A percentile compares a stretch with the other conserved stretches of the same genome.
phyloP scores from a whole-genome alignment of 1,139 yeast genomes.

The Pichia sp. region DNA sequence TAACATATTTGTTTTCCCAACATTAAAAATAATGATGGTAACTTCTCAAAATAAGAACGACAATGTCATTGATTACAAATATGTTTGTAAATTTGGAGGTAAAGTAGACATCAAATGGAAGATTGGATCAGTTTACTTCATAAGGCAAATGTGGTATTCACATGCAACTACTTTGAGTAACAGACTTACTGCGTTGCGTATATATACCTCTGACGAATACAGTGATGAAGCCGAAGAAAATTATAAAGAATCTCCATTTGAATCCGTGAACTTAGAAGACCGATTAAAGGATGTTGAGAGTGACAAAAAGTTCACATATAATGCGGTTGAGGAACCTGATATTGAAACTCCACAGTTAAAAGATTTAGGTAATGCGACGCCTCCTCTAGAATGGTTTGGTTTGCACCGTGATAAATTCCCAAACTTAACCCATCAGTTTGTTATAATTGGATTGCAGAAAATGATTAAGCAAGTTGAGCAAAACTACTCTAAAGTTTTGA shows the following conservation, averaged over 20 bases:
- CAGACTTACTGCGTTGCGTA: constrained; percentile 38
- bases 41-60: constrained; percentile 54
- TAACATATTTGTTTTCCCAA: constrained; percentile 72
- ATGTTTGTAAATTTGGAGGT: constrained; percentile 75
- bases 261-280: constrained; percentile 44
- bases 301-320: constrained; percentile 55
- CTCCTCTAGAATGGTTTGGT: constrained; percentile 98
- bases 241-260: constrained; percentile 32
- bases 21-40: constrained; percentile 69
- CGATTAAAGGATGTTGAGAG: constrained; percentile 61
- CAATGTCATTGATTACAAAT: constrained; percentile 59
- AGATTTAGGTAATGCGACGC: constrained; percentile 94
- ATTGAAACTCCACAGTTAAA: constrained; percentile 86
- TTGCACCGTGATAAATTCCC: constrained; percentile 83
- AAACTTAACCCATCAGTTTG: constrained; percentile 74
- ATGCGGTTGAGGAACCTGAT: constrained; percentile 67
- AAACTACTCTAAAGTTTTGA: constrained; percentile 44
- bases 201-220: constrained; percentile 38
- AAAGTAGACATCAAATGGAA: constrained; percentile 92
- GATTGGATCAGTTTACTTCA: constrained; percentile 84
- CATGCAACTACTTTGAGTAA: constrained; percentile 58
- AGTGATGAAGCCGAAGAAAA: constrained; percentile 25
- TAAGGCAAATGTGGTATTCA: constrained; percentile 84
- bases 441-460: constrained; percentile 69
- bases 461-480: constrained; percentile 59